Evolutionary conservation across 2,329 filamentous ascomycete genomes (phyloP).

Genomic region (Botrytis pseudocinerea): DNA sequence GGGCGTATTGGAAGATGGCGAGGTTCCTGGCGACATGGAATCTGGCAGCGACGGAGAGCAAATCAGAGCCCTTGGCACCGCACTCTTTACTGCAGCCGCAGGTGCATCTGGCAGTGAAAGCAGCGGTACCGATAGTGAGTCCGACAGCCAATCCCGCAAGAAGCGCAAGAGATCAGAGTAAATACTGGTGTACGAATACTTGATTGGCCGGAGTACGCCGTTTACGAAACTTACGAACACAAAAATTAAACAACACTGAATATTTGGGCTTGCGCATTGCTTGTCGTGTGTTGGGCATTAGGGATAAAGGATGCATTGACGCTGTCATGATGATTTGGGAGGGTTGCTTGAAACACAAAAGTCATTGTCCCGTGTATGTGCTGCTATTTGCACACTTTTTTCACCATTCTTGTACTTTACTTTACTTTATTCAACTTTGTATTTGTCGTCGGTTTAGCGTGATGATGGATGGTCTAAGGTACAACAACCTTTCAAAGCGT

Average conservation of each 20-base stretch:
- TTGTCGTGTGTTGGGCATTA: constrained; percentile 34
- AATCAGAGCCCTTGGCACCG: constrained; percentile 68
- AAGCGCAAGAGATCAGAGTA: constrained; percentile 74
- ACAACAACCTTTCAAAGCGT: constrained; percentile 29
- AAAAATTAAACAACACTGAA: constrained; percentile 34
- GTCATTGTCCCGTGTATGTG: constrained; percentile 35
- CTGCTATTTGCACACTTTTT: constrained; percentile 26
- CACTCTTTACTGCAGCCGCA: constrained; percentile 78
- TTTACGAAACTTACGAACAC: constrained; percentile 37
- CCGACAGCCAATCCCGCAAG: constrained; percentile 58
- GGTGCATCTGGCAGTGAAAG: constrained; percentile 67
- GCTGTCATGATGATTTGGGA: constrained; percentile 38
- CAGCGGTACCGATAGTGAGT: constrained; percentile 53
- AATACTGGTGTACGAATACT: constrained; percentile 21
- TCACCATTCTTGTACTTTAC: constrained; percentile 40
- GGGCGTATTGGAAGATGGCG: constrained; percentile 76
- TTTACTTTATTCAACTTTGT: constrained; percentile 32
- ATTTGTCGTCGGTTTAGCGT: constrained; percentile 41
- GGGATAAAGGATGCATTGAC: constrained; percentile 35
- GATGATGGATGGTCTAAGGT: constrained; percentile 37
- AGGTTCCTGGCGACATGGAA: constrained; percentile 50
- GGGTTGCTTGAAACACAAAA: constrained; percentile 34
- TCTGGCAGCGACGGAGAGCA: constrained; percentile 56
- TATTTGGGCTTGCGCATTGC: constrained; percentile 30
- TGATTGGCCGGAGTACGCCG: constrained; percentile 33